phyloP scores from a whole-genome alignment of 2,329 filamentous ascomycete genomes.

The Dactylellina haptotyla region DNA sequence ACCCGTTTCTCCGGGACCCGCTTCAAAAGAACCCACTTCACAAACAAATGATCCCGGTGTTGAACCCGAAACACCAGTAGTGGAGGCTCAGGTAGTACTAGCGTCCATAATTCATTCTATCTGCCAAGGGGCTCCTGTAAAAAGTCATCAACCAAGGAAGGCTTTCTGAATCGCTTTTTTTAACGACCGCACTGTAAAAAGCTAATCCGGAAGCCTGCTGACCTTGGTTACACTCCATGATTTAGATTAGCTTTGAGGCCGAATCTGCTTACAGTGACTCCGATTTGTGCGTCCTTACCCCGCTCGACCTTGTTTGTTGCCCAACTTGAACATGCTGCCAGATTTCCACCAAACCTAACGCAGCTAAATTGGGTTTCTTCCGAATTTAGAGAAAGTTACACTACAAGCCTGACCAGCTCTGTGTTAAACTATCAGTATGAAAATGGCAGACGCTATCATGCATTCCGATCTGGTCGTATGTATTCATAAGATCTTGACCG shows the following conservation, averaged over 20 bases:
- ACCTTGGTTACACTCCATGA: neutral
- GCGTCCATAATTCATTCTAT: no score
- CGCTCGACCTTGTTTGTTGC: neutral
- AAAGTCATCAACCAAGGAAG: no score
- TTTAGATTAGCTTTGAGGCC: neutral
- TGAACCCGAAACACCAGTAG: no score
- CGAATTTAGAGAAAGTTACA: constrained; percentile 14
- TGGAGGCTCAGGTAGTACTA: no score
- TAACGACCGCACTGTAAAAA: no score
- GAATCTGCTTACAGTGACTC: constrained; percentile 29
- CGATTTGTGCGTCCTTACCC: constrained; percentile 4
- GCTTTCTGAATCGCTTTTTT: no score
- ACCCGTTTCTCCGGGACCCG: no score
- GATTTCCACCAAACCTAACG: neutral
- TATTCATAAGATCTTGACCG: no score
- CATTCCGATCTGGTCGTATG: constrained; percentile 11
- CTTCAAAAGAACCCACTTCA: no score
- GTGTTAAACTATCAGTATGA: constrained; percentile 23
- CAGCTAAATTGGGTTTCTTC: neutral
- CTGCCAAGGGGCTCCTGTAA: no score
- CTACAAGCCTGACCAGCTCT: constrained; percentile 13
- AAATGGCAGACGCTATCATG: constrained; percentile 27
- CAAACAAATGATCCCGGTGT: no score
- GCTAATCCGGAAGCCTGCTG: no score
- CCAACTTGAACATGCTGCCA: neutral